Percentiles rank a stretch among this genome's conserved stretches.
These are phyloP conservation scores for Cyberlindnera nakhonratchasimensis DNA, from an alignment of 805 yeast species.

Conservation along the genomic window DNA sequence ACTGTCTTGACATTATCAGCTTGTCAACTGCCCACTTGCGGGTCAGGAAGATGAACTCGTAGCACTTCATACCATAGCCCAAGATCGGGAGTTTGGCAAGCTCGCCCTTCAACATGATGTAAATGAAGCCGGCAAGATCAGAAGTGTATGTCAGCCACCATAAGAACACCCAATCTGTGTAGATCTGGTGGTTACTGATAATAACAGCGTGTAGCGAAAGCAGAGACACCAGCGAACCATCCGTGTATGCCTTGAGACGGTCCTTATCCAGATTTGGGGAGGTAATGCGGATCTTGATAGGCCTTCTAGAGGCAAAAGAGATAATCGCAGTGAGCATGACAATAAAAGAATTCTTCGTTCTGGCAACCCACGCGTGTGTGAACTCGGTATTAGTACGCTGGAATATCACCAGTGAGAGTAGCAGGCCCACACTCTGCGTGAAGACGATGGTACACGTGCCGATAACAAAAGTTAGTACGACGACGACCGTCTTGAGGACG, in stretches of 20 bases:
- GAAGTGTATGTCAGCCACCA: constrained; percentile 85
- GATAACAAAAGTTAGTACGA: constrained; percentile 13
- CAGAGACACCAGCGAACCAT: constrained; percentile 19
- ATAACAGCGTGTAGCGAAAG: constrained; percentile 54
- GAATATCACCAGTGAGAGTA: constrained; percentile 16
- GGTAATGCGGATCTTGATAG: constrained; percentile 50
- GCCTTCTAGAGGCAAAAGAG: constrained; percentile 40
- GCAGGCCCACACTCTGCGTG: constrained; percentile 43
- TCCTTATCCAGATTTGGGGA: constrained; percentile 32
- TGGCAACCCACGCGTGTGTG: constrained; percentile 42
- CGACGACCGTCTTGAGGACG: constrained; percentile 2
- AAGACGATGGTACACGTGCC: constrained; percentile 44
- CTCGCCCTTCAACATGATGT: constrained; percentile 76
- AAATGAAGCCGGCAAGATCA: constrained; percentile 57
- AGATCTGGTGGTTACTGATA: constrained; percentile 90
- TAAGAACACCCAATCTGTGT: constrained; percentile 87
- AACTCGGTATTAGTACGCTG: constrained; percentile 32
- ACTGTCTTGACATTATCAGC: constrained; percentile 48
- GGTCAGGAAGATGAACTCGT: constrained; percentile 71
- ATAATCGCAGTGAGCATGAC: constrained; percentile 49
- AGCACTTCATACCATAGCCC: constrained; percentile 84
- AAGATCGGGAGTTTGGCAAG: constrained; percentile 65
- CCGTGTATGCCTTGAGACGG: constrained; percentile 10
- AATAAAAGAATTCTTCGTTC: constrained; percentile 58
- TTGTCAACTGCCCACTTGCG: constrained; percentile 86